Base-by-base conservation (phyloP, 768 basidiomycete genomes). In the Hydnomerulius pinastri region DNA sequence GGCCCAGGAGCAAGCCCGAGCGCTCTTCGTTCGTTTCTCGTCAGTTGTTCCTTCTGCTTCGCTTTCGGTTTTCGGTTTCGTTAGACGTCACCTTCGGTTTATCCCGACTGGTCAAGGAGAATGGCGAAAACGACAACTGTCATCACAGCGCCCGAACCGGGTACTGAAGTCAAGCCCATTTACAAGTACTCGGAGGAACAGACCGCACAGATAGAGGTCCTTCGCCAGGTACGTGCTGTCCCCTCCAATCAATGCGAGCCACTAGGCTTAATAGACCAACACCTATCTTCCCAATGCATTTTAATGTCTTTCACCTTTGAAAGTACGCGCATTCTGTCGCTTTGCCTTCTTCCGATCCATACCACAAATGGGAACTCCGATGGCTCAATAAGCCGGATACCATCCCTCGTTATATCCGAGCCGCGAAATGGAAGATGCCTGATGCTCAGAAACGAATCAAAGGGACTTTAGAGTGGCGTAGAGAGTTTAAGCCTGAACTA, bases 401-500 rank as follows among this genome's bases (percentile, higher is more conserved):
- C 56, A 68, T 63, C 56, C 72, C 64, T 62, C 83, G 92, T 12
- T 95, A 93, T 63, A 83, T 91, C 78, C 83, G 92, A 25, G 90
- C 92, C 0, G 79, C 88, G 2, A 93, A 93, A 61, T 92, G 92
- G 90, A 84, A 85, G 62, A 61, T 85, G 28, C 76, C 78, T 21
- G 87, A 95, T 44, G 90, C 80, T 10, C 82, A 92, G 71, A 84
- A 81, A 64, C 77, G 92, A 43, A 83, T 93, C 52, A 83, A 85
- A 63, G 80, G 77, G 0, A 92, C 90, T 0, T 50, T 94, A 4
- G 88, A 90, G 54, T 94, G 92, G 92, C 76, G 92, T 51, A 73
- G 92, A 38, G 88, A 92, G 48, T 93, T 76, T 65, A 82, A 89
- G 66, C 92, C 92, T 0, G 92, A 95, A 45, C 71, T 94, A 18